Conservation (phyloP, 2,329 filamentous ascomycete genomes). For the Tolypocladium pustulatum region DNA sequence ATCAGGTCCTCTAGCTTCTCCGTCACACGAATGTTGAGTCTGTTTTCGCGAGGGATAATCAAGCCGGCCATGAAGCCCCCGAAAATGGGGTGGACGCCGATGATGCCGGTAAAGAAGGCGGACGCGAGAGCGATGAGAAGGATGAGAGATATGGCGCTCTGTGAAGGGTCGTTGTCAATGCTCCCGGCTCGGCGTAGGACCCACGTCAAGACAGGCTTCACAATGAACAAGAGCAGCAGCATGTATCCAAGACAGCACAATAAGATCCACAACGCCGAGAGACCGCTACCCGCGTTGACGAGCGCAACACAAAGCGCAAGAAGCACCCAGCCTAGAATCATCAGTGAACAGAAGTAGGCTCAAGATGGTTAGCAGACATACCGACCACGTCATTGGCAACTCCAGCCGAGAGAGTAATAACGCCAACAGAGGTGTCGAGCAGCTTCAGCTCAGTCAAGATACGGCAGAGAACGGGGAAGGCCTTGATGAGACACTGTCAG, state of each 20-base stretch:
- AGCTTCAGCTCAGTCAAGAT: conserved; percentile 88
- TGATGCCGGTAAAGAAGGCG: conserved; percentile 78
- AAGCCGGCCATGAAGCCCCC: conserved; percentile 83
- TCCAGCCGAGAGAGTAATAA: conserved; percentile 81
- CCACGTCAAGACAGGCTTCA: conserved; percentile 68
- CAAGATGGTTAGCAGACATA: conserved; percentile 4
- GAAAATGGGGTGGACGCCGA: conserved; percentile 91
- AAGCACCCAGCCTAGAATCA: conserved; percentile 57
- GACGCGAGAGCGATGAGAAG: conserved; percentile 68
- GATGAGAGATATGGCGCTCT: conserved; percentile 74
- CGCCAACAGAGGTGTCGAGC: conserved; percentile 69
- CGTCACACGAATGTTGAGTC: conserved; percentile 82
- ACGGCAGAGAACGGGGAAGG: conserved; percentile 82
- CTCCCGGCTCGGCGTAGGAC: conserved; percentile 63
- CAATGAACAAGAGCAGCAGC: conserved; percentile 60
- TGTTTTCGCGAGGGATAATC: conserved; percentile 81
- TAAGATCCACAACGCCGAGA: conserved; percentile 78
- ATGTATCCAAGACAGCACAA: conserved; percentile 66
- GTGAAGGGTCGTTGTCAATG: conserved; percentile 79
- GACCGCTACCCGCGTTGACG: conserved; percentile 74
- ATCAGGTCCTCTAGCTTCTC: conserved; percentile 94
- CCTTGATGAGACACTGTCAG: conserved; percentile 19
- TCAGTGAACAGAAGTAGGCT: neutral
- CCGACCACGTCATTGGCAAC: conserved; percentile 74
- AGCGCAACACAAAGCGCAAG: conserved; percentile 87